A percentile compares a stretch with the other conserved stretches of the same genome.
phyloP scores from a whole-genome alignment of 2,329 filamentous ascomycete genomes.

The Fusarium pseudoanthophilum region DNA sequence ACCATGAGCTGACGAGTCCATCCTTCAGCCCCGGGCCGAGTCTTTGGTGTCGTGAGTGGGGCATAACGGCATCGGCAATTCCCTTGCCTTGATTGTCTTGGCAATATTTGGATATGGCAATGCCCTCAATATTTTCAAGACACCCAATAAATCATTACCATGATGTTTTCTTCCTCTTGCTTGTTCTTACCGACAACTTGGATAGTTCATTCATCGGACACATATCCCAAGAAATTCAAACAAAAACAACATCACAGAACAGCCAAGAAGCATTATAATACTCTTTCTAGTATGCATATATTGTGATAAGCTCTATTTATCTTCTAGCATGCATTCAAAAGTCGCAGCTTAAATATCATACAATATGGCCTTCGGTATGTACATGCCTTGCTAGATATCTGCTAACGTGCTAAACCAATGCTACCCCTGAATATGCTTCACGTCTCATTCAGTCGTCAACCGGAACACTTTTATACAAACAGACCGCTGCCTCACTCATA shows the following conservation, averaged over 20 bases:
- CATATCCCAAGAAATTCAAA: conserved; percentile 21
- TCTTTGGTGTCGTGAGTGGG: conserved; percentile 24
- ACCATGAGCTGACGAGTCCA: conserved; percentile 51
- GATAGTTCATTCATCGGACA: not conserved
- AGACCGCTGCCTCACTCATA: conserved; percentile 1
- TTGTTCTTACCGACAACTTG: not conserved
- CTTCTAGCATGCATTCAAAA: not conserved
- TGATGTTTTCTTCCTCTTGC: not conserved
- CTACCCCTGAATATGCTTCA: not conserved
- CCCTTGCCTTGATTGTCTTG: conserved; percentile 26
- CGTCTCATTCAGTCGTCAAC: conserved; percentile 24
- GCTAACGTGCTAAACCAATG: not conserved
- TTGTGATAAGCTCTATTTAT: conserved; percentile 13
- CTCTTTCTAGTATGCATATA: not conserved
- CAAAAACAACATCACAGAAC: not conserved
- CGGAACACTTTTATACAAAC: not conserved
- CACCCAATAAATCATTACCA: not conserved
- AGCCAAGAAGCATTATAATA: not conserved
- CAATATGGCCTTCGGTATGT: conserved; percentile 3
- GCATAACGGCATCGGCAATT: conserved; percentile 32
- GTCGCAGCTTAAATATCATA: not conserved
- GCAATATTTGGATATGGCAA: conserved; percentile 7
- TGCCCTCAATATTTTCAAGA: conserved; percentile 2
- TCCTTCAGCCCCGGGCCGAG: conserved; percentile 31
- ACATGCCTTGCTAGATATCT: conserved; percentile 1